Conservation (phyloP, 306 rosid genomes). For the Lablab purpureus region DNA sequence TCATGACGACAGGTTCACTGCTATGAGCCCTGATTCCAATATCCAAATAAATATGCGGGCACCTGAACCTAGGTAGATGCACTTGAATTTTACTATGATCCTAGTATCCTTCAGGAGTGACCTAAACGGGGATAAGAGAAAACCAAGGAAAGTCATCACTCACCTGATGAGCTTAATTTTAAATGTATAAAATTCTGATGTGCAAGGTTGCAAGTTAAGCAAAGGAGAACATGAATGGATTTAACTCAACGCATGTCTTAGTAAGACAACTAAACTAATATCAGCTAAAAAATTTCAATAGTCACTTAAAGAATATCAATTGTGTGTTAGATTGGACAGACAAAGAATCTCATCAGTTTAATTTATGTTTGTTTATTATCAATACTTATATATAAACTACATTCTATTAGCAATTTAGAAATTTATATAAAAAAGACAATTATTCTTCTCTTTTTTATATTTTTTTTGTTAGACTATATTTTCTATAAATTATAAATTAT, state of each 20-base stretch:
- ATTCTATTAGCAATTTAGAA: too few relatives aligned
- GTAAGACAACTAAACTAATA: too few relatives aligned
- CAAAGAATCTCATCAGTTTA: too few relatives aligned
- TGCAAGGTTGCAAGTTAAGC: conserved; percentile 13
- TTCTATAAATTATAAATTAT: too few relatives aligned
- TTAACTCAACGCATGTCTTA: neutral
- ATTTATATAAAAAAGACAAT: too few relatives aligned
- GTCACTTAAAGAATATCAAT: too few relatives aligned
- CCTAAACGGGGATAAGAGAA: conserved; percentile 15
- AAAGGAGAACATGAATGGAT: neutral
- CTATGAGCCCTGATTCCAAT: conserved; percentile 19
- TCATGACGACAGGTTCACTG: conserved; percentile 21
- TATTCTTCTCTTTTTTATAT: too few relatives aligned
- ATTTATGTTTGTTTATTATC: too few relatives aligned
- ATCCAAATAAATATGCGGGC: conserved; percentile 18
- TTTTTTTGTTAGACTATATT: too few relatives aligned
- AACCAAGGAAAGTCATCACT: conserved; percentile 8
- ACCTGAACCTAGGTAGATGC: conserved; percentile 40
- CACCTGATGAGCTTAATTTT: neutral
- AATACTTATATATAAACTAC: too few relatives aligned
- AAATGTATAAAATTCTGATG: neutral
- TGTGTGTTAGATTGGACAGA: too few relatives aligned
- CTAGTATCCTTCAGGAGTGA: neutral
- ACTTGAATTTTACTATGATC: conserved; percentile 2
- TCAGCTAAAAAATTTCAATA: too few relatives aligned